Base-by-base conservation (phyloP, 345 rosid genomes). In the Gossypium turneri region DNA sequence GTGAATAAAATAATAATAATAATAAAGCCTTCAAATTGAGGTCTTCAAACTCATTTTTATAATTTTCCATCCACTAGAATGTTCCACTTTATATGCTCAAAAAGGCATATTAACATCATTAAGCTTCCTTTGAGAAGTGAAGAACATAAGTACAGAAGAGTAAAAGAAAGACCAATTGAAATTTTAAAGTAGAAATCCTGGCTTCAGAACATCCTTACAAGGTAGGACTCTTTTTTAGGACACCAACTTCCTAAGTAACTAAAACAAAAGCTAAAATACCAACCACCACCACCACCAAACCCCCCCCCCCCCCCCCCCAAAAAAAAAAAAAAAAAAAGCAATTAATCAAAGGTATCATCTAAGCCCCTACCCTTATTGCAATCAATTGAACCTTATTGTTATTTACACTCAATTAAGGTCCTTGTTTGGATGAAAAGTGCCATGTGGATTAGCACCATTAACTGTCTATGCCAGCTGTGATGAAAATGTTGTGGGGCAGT, bases 261-360 rank as follows among this genome's bases (percentile, higher is more conserved):
- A 51, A 51, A 51, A 51, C 19, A 4, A 51, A 15, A 16, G 19
- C 2, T 3, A 51, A 51, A 51, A 51, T 15, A 15, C 13, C 48
- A 13, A 50, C 16, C 0, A 4, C 2, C 6, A 0, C 8, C 50
- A 0, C 8, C 48, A 50, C 16, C 2, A 4, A n/a, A n/a, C n/a
- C n/a, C n/a, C n/a, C n/a, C 2, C 6, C 0, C 8, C 48, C 1
- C 0, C 2, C 12, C 7, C 9, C 34, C 34, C 4, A 0, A 2
- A 27, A 51, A 13, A 11, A 27, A 27, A 27, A 27, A 2, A 27
- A 34, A 34, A 34, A 34, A 34, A 34, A 5, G 6, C 17, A 16
- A 52, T 52, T 52, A 52, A 52, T 52, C n/a, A 52, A 52, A 52
- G 8, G 7, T 6, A 52, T 16, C 56, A 52, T 52, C 56, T 16